These are phyloP conservation scores for Arthrobotrys musiformis DNA, from an alignment of 2,329 filamentous ascomycete genomes.

Conservation along the genomic window DNA sequence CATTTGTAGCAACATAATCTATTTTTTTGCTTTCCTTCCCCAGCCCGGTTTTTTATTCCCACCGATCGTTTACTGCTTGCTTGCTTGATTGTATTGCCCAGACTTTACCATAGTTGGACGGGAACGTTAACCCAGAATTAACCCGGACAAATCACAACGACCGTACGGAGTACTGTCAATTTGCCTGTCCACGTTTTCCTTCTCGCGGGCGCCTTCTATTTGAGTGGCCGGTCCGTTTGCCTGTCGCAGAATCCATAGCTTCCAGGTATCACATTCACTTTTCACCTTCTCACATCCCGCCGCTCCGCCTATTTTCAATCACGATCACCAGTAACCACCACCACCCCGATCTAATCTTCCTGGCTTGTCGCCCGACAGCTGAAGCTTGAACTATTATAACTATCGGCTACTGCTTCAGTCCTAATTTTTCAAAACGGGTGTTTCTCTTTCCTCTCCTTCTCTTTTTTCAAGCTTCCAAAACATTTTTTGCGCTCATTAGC, in stretches of 20 bases:
- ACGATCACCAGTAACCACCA: slow-evolving; percentile 8
- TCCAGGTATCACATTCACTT: slow-evolving; percentile 37
- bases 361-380: slow-evolving; percentile 50
- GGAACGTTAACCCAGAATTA: slow-evolving; percentile 4
- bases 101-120: slow-evolving; percentile 1
- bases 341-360: slow-evolving; percentile 48
- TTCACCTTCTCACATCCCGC: slow-evolving; percentile 1
- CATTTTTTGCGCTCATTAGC: slow-evolving; percentile 28
- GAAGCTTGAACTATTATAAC: slow-evolving; percentile 25
- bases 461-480: no score
- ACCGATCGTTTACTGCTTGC: slow-evolving; percentile 5
- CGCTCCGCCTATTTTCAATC: slow-evolving; percentile 25
- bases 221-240: slow-evolving; percentile 31
- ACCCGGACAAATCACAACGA: slow-evolving; percentile 44
- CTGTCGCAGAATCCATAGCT: slow-evolving; percentile 33
- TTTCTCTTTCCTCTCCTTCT: slow-evolving; percentile 2
- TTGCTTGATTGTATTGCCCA: neutral
- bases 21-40: neutral
- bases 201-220: slow-evolving; percentile 35
- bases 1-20: slow-evolving; percentile 36
- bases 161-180: neutral
- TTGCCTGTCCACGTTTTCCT: slow-evolving; percentile 42
- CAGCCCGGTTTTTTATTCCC: neutral
- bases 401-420: slow-evolving; percentile 44
- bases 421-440: neutral